Conservation (phyloP, 805 yeast species). For the Yarrowia deformans region DNA sequence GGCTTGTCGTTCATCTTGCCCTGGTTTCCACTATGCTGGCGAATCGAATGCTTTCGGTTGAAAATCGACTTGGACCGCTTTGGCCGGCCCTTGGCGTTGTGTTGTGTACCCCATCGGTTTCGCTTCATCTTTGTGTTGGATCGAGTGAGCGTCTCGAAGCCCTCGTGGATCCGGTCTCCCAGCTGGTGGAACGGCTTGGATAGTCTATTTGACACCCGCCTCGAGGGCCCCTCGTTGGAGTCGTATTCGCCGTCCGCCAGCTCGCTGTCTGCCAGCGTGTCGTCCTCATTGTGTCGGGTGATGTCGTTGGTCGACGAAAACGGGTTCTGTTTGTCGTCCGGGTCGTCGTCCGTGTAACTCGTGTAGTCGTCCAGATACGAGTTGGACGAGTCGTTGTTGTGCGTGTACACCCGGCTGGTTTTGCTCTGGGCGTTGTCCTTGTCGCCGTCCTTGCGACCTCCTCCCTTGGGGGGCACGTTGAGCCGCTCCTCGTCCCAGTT, state of each 20-base stretch:
- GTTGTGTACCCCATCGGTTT: conserved; percentile 90
- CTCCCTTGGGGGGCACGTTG: conserved; percentile 19
- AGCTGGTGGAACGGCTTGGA: conserved; percentile 39
- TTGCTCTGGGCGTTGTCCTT: neutral
- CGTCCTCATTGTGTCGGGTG: conserved; percentile 29
- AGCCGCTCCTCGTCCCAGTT: conserved; percentile 39
- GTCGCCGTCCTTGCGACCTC: neutral
- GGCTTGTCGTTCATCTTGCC: conserved; percentile 33
- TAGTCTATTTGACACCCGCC: conserved; percentile 24
- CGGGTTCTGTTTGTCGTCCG: conserved; percentile 33
- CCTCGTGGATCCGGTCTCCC: conserved; percentile 38
- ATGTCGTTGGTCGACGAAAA: conserved; percentile 32
- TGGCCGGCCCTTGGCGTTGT: conserved; percentile 76
- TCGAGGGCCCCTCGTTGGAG: conserved; percentile 41
- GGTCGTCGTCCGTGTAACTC: conserved; percentile 34
- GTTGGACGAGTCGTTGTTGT: conserved; percentile 31
- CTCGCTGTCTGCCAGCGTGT: conserved; percentile 39
- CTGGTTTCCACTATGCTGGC: conserved; percentile 24
- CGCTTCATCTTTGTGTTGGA: conserved; percentile 68
- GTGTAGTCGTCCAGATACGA: conserved; percentile 36
- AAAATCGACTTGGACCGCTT: conserved; percentile 46
- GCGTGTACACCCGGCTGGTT: conserved; percentile 16
- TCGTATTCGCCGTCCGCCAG: conserved; percentile 42
- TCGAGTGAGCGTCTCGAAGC: conserved; percentile 44
- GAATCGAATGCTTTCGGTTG: conserved; percentile 34